These are phyloP conservation scores for Vicia villosa DNA, from an alignment of 306 rosid genomes.

Conservation along the genomic window DNA sequence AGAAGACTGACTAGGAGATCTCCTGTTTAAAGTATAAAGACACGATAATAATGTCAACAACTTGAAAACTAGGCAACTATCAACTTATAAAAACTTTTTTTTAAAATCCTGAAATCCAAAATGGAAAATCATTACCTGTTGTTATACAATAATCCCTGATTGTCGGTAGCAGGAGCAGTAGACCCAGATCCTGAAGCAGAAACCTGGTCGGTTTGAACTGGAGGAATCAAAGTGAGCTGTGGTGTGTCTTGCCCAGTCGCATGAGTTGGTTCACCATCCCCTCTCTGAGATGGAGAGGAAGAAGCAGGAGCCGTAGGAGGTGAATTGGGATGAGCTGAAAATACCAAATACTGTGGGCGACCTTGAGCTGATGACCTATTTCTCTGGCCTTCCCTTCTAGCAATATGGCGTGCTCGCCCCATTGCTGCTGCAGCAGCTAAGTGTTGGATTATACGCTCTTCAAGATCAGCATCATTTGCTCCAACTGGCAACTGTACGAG, in stretches of 20 bases:
- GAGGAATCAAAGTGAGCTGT: conserved; percentile 48
- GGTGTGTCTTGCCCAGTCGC: conserved; percentile 62
- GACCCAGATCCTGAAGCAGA: conserved; percentile 73
- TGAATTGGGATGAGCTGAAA: conserved; percentile 76
- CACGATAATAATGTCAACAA: conserved; percentile 11
- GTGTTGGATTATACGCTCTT: conserved; percentile 95
- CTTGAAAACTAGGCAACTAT: background rate
- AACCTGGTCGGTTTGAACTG: conserved; percentile 52
- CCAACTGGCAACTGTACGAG: conserved; percentile 84
- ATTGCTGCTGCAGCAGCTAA: conserved; percentile 99
- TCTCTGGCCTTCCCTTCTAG: conserved; percentile 95
- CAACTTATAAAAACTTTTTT: background rate
- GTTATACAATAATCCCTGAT: conserved; percentile 58
- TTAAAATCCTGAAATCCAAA: conserved; percentile 18
- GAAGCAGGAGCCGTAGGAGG: conserved; percentile 58
- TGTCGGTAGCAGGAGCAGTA: conserved; percentile 40
- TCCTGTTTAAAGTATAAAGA: conserved; percentile 41
- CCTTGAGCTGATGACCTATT: conserved; percentile 84
- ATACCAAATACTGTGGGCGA: conserved; percentile 82
- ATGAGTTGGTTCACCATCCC: conserved; percentile 64
- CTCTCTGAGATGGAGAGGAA: conserved; percentile 69
- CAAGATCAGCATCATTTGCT: conserved; percentile 89
- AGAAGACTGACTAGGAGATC: conserved; percentile 67
- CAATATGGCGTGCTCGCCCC: conserved; percentile 94
- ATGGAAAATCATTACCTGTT: conserved; percentile 47